A percentile compares a stretch with the other conserved stretches of the same genome.
These are phyloP conservation scores for Earliella scabrosa DNA, from an alignment of 1,284 basidiomycete species.

Conservation along the genomic window DNA sequence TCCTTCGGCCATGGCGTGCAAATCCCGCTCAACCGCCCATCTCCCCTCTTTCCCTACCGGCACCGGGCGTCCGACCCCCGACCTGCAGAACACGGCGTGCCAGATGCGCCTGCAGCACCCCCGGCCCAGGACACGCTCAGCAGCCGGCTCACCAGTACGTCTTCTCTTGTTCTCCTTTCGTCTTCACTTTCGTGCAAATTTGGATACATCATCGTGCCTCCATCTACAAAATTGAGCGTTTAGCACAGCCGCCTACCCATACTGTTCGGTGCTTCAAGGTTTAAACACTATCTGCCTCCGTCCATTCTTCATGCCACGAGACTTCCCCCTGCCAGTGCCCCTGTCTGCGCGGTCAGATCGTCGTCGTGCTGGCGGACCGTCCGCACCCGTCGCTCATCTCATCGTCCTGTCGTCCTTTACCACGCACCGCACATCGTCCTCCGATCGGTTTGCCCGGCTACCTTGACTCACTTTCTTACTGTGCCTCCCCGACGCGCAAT, in stretches of 20 bases:
- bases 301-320: not conserved
- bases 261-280: no score
- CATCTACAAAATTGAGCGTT: no score
- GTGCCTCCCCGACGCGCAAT: not conserved
- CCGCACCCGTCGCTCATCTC: not conserved
- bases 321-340: not conserved
- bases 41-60: not conserved
- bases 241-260: no score
- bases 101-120: conserved; percentile 42
- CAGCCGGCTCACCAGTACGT: conserved; percentile 62
- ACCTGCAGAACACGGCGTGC: conserved; percentile 62
- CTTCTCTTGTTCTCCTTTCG: not conserved
- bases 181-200: no score
- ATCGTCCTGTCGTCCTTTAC: no score
- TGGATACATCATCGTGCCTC: no score
- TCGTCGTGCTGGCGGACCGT: no score
- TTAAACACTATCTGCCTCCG: no score
- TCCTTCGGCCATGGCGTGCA: no score
- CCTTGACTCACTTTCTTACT: no score
- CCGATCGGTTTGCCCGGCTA: no score
- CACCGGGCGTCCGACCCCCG: not conserved
- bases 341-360: conserved; percentile 2
- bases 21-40: not conserved
- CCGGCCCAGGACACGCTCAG: conserved; percentile 57
- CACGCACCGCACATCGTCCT: no score